Evolutionary conservation across 257 asterid species (phyloP).

Genomic region (Penstemon davidsonii): DNA sequence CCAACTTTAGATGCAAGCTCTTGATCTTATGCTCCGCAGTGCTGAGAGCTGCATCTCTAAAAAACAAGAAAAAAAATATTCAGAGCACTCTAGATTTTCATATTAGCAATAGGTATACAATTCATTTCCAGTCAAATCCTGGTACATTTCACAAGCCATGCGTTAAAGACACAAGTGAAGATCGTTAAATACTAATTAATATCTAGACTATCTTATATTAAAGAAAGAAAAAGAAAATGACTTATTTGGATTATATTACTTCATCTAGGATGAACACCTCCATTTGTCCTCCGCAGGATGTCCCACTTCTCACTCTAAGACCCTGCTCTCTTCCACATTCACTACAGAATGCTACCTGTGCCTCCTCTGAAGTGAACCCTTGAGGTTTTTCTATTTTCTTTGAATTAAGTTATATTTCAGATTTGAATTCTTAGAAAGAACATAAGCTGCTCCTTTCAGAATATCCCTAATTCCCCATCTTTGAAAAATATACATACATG

Average conservation of each 20-base stretch:
- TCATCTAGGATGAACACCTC: neutral
- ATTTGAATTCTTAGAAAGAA: too few species aligned
- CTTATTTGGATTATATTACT: neutral
- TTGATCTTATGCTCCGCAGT: conserved; percentile 61
- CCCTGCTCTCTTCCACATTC: neutral
- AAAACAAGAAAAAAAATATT: conserved; percentile 27
- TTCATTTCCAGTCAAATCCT: conserved; percentile 21
- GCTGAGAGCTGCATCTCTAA: conserved; percentile 80
- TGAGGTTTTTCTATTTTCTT: neutral
- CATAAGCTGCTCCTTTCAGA: neutral
- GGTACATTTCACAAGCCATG: conserved; percentile 7
- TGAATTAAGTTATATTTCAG: neutral
- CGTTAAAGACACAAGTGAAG: conserved; percentile 13
- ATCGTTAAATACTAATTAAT: neutral
- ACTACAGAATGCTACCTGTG: neutral
- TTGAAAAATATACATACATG: neutral
- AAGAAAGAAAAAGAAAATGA: too few species aligned
- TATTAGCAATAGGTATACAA: conserved; percentile 12
- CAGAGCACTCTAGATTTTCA: conserved; percentile 27
- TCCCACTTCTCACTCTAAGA: neutral
- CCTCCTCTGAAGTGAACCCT: neutral
- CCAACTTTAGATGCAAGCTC: conserved; percentile 71
- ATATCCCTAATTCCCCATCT: neutral
- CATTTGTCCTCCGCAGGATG: neutral
- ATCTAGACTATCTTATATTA: too few species aligned